Evolutionary conservation across 176 grass and related monocot species (phyloP).

Genomic region (Ensete glaucum): DNA sequence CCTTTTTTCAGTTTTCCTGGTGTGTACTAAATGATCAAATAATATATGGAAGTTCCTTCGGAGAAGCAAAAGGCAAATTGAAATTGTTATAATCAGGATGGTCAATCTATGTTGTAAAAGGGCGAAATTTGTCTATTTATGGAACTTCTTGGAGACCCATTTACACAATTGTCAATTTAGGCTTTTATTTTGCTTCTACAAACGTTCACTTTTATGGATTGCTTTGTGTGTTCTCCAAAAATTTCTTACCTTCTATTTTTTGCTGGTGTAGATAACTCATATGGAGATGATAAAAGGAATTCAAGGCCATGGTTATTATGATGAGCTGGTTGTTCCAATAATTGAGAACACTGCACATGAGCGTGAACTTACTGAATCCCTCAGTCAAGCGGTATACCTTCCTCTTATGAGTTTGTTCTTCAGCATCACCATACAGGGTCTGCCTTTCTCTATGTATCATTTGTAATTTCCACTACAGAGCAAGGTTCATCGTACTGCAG

Average conservation of each 20-base stretch:
- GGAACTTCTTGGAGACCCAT: not conserved
- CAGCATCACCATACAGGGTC: slow-evolving; percentile 16
- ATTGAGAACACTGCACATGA: slow-evolving; percentile 90
- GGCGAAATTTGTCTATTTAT: not conserved
- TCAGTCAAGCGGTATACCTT: slow-evolving; percentile 58
- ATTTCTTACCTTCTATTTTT: not conserved
- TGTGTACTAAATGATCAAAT: no score
- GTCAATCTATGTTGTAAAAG: not conserved
- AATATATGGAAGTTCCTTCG: no score
- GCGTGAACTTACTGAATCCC: slow-evolving; percentile 81
- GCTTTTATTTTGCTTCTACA: not conserved
- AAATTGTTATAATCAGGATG: not conserved
- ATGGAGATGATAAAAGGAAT: slow-evolving; percentile 99
- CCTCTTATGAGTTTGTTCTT: slow-evolving; percentile 9
- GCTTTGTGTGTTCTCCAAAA: not conserved
- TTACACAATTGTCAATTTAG: not conserved
- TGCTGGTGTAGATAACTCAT: slow-evolving; percentile 65
- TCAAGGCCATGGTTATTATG: slow-evolving; percentile 79
- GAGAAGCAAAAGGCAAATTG: not conserved
- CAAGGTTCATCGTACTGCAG: not conserved
- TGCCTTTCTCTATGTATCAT: not conserved
- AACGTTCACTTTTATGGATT: not conserved
- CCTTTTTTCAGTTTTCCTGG: no score
- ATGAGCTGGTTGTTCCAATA: slow-evolving; percentile 93
- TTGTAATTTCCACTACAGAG: slow-evolving; percentile 1